Percentiles rank a stretch among this genome's conserved stretches.
These are phyloP conservation scores for Cercis canadensis DNA, from an alignment of 306 rosid genomes.

Conservation along the genomic window DNA sequence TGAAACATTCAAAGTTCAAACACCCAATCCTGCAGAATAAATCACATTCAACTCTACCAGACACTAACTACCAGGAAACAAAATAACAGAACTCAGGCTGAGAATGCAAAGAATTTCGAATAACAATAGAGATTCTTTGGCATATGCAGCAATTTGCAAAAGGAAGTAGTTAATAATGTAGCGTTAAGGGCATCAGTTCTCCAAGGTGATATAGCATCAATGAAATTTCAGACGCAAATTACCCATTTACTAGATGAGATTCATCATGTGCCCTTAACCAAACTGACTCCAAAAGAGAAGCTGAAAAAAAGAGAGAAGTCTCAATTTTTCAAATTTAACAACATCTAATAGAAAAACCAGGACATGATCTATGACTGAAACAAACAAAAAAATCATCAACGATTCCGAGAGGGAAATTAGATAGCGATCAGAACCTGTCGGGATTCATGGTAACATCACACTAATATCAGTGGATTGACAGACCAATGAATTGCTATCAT, in stretches of 20 bases:
- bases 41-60: too few relatives aligned
- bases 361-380: neutral
- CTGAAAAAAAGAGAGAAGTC: neutral
- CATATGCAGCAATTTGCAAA: too few relatives aligned
- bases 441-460: constrained; percentile 79
- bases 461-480: constrained; percentile 80
- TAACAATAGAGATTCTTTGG: too few relatives aligned
- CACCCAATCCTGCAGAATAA: too few relatives aligned
- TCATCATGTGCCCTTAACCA: constrained; percentile 42
- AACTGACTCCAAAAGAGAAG: neutral
- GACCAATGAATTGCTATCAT: constrained; percentile 70
- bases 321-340: neutral
- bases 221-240: constrained; percentile 56
- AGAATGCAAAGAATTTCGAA: too few relatives aligned
- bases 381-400: too few relatives aligned
- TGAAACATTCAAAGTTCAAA: too few relatives aligned
- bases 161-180: neutral
- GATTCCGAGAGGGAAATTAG: neutral
- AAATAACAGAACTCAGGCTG: too few relatives aligned
- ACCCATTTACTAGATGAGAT: constrained; percentile 43
- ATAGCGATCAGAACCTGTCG: constrained; percentile 97
- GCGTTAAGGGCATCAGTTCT: constrained; percentile 46
- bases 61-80: too few relatives aligned
- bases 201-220: constrained; percentile 56
- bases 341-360: neutral